phyloP scores from a whole-genome alignment of 2,329 filamentous ascomycete genomes.

The Penicillium sp. region DNA sequence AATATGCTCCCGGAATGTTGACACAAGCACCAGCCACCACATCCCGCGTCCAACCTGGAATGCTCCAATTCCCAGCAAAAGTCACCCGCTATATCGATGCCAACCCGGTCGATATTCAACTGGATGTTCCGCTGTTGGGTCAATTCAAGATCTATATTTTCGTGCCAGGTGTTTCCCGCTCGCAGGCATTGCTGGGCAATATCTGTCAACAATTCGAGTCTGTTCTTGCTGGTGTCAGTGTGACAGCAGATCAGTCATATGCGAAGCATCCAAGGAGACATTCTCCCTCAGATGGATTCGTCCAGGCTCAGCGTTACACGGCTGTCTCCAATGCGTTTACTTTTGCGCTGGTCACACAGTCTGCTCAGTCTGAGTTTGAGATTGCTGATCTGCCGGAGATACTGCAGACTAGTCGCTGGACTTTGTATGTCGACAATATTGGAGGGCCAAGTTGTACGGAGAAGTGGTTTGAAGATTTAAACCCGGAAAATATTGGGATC shows the following conservation, averaged over 20 bases:
- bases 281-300: slow-evolving; percentile 63
- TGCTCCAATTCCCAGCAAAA: slow-evolving; percentile 62
- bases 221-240: slow-evolving; percentile 59
- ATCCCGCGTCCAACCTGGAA: slow-evolving; percentile 43
- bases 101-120: slow-evolving; percentile 73
- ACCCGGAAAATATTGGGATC: slow-evolving; percentile 58
- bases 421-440: slow-evolving; percentile 68
- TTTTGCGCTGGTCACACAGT: slow-evolving; percentile 65
- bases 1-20: slow-evolving; percentile 63
- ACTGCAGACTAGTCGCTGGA: slow-evolving; percentile 66
- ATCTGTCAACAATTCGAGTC: slow-evolving; percentile 56
- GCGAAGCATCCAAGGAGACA: slow-evolving; percentile 55
- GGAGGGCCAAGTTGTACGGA: slow-evolving; percentile 58
- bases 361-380: slow-evolving; percentile 63
- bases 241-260: slow-evolving; percentile 62
- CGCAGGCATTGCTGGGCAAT: slow-evolving; percentile 57
- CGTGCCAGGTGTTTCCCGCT: slow-evolving; percentile 59
- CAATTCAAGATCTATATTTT: slow-evolving; percentile 76
- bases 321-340: slow-evolving; percentile 67
- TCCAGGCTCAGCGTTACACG: slow-evolving; percentile 67
- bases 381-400: slow-evolving; percentile 62
- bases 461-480: slow-evolving; percentile 66
- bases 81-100: slow-evolving; percentile 73
- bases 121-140: slow-evolving; percentile 73
- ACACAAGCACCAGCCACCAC: slow-evolving; percentile 45